Conservation (phyloP, 73 alveolate species). For the Uronychia setigera region DNA sequence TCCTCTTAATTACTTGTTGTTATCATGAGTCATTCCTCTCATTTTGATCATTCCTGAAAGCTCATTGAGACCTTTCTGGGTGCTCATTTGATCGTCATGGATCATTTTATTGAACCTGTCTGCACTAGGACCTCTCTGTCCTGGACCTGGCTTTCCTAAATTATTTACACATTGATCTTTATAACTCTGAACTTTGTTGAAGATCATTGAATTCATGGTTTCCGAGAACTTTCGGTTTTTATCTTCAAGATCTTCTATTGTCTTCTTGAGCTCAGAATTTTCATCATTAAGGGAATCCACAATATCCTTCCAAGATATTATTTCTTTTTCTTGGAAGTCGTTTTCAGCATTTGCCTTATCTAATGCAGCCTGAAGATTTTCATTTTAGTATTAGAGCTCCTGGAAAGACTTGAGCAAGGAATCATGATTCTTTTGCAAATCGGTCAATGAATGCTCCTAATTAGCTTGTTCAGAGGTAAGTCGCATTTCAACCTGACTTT, state of each 20-base stretch:
- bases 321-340: not conserved
- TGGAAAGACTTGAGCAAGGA: not conserved
- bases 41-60: not conserved
- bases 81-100: not conserved
- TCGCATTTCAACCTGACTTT: not conserved
- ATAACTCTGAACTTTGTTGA: not conserved
- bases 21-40: not conserved
- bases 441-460: not conserved
- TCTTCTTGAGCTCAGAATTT: not conserved
- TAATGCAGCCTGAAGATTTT: not conserved
- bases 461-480: not conserved
- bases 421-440: not conserved
- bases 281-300: not conserved
- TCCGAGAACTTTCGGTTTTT: slow-evolving; percentile 2
- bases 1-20: not conserved
- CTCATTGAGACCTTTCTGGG: not conserved
- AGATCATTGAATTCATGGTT: not conserved
- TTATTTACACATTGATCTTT: not conserved
- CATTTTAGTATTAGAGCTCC: not conserved
- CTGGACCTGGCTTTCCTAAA: not conserved
- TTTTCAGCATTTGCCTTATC: not conserved
- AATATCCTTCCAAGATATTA: not conserved
- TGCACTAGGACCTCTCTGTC: not conserved
- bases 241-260: not conserved
- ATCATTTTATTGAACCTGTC: too few relatives aligned